Base-by-base conservation (phyloP, 2,329 filamentous ascomycete species). In the Colletotrichum siamense region DNA sequence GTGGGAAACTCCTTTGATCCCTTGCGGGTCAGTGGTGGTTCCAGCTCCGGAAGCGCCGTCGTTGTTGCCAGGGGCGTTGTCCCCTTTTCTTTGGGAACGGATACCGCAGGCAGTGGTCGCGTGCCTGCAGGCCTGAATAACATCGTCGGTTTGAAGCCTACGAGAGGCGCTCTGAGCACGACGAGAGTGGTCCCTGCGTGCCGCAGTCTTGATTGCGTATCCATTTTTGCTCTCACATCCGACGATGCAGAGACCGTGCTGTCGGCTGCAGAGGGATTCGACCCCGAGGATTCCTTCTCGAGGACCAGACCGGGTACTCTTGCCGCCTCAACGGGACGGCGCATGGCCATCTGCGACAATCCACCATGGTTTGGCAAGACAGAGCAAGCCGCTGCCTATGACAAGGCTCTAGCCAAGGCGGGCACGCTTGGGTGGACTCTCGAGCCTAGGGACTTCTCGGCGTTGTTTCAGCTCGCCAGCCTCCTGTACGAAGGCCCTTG, bases 401-500 rank as follows among this genome's bases (percentile, higher is more conserved):
- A 87, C 80, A 59, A 83, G 13, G 84, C 87, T 2, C 80, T 90
- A 3, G 78, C 81, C 8, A 83, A 82, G 34, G 83, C 87, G 6
- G 79, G 77, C 76, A 68, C 82, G 3, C 81, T 87, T 1, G 88
- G 88, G 1, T 89, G 88, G 67, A 80, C 80, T 0, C 81, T 89
- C 10, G 79, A 83, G 34, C 82, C 86, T 3, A 81, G 88, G 28
- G 87, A 91, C 78, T 92, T 90, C 81, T 78, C 82, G 2, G 81
- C 84, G 3, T 89, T 92, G 52, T 87, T 91, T 71, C 85, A 87
- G 66, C 90, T 89, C 6, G 90, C 88, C 4, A 83, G 87, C 66
- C 84, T 92, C 3, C 83, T 92, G 0, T 92, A 92, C 79, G 87
- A 89, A 26, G 90, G 90, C 0, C 88, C 90, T 0, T 89, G 92